Base-by-base conservation (phyloP, 2,329 filamentous ascomycete genomes). In the Verticillium klebahnii region DNA sequence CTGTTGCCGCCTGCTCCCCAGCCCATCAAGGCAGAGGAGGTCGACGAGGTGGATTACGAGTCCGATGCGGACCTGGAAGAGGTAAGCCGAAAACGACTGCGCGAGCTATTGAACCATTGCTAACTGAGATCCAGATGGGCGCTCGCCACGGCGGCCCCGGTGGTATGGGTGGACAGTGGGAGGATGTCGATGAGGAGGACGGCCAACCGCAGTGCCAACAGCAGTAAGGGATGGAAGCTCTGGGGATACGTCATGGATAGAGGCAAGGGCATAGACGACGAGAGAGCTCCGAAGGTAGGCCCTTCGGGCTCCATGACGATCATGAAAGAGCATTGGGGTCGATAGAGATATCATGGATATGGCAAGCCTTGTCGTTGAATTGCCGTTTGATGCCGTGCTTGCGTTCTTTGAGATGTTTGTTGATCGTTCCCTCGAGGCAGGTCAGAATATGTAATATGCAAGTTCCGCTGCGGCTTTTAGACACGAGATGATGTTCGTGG, bases 31-130 rank as follows among this genome's bases (percentile, higher is more conserved):
- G 86, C 88, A 0, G 89, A 94, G 0, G 87, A 91, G 63, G 81
- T 93, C 9, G 95, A 98, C 62, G 93, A 98, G 67, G 92, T 97
- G 1, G 85, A 92, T 2, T 96, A 91, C 69, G 90, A 97, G 65
- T 85, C 86, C n/a, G 86, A 93, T 66, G 92, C 87, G 3, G 89
- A 93, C 69, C 85, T 97, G 68, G 92, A 97, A 59, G 87, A 93
- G 70, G 87, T 89, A 75, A 76, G 82, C 63, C 17, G 34, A 52
- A 52, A n/a, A 23, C 8, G 2, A 36, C 9, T 25, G 19, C 37
- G 54, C 14, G 23, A 9, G 12, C 15, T 50, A 1, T 31, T 40
- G 31, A 40, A n/a, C 39, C 25, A 50, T 17, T 59, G 29, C 72
- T 77, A 69, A 77, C 37, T 4, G 14, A 2, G 39, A 19, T 54